Conservation (phyloP, 306 rosid genomes). For the Chamaecrista fasciculata region DNA sequence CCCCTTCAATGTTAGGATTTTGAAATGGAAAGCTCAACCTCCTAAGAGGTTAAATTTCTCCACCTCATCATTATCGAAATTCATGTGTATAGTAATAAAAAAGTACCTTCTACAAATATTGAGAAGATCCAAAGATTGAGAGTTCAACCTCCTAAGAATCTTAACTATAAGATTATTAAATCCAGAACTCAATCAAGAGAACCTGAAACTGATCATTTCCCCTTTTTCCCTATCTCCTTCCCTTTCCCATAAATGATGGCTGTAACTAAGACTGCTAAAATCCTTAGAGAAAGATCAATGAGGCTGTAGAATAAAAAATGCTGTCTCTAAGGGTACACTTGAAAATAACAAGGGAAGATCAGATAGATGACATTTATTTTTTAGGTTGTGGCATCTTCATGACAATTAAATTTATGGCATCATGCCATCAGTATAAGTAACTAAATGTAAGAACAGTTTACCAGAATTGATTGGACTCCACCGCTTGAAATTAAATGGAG, state of each 20-base stretch:
- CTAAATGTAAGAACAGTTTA: constrained; percentile 39
- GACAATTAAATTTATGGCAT: not conserved
- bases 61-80: too few species aligned
- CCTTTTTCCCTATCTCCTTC: not conserved
- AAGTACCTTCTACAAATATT: too few species aligned
- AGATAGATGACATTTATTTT: not conserved
- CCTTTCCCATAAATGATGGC: not conserved
- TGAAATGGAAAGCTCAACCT: too few species aligned
- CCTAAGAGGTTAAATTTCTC: too few species aligned
- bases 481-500: constrained; percentile 74
- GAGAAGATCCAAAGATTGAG: too few species aligned
- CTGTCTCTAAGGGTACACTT: constrained; percentile 10
- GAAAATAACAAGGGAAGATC: not conserved
- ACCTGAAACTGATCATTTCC: not conserved
- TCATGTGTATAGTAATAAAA: too few species aligned
- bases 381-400: not conserved
- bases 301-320: not conserved
- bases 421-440: constrained; percentile 16
- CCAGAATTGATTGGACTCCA: constrained; percentile 87
- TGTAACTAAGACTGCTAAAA: not conserved
- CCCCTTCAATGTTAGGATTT: too few species aligned
- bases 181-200: constrained; percentile 3
- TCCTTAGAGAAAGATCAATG: constrained; percentile 5
- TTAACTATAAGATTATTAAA: constrained; percentile 12
- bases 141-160: too few species aligned